Evolutionary conservation across 2,329 filamentous ascomycete species (phyloP).

Genomic region (Aspergillus luchuensis): DNA sequence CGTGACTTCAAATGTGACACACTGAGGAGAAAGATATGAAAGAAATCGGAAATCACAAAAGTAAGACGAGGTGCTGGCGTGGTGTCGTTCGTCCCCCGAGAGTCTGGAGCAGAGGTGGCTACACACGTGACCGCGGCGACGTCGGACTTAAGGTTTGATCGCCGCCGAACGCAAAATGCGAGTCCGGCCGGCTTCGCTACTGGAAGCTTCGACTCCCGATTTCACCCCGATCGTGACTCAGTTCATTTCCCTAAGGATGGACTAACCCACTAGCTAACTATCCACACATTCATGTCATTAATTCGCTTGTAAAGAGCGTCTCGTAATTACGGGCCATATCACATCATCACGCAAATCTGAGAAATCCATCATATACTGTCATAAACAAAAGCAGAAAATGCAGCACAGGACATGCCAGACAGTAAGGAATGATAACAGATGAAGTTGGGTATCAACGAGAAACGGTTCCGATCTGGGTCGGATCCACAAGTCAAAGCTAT

Average conservation of each 20-base stretch:
- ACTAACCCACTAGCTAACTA: background rate
- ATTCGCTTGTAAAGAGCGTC: background rate
- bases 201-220: slow-evolving; percentile 1
- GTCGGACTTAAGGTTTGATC: slow-evolving; percentile 11
- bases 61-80: slow-evolving; percentile 1
- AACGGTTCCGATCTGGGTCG: background rate
- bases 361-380: background rate
- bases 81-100: slow-evolving; percentile 4
- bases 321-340: background rate
- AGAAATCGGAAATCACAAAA: background rate
- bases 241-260: background rate
- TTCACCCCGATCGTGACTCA: background rate
- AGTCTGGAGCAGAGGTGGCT: slow-evolving; percentile 11
- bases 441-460: slow-evolving; percentile 1
- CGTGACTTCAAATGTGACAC: background rate
- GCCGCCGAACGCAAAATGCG: slow-evolving; percentile 2
- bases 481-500: background rate
- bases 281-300: background rate
- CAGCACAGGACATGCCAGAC: background rate
- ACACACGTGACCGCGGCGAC: slow-evolving; percentile 5
- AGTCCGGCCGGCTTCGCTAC: slow-evolving; percentile 1
- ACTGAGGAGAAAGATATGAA: background rate
- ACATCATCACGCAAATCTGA: slow-evolving; percentile 1
- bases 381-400: background rate
- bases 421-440: background rate